These are phyloP conservation scores for Solanum chmielewskii DNA, from an alignment of 257 asterid genomes.

Conservation along the genomic window DNA sequence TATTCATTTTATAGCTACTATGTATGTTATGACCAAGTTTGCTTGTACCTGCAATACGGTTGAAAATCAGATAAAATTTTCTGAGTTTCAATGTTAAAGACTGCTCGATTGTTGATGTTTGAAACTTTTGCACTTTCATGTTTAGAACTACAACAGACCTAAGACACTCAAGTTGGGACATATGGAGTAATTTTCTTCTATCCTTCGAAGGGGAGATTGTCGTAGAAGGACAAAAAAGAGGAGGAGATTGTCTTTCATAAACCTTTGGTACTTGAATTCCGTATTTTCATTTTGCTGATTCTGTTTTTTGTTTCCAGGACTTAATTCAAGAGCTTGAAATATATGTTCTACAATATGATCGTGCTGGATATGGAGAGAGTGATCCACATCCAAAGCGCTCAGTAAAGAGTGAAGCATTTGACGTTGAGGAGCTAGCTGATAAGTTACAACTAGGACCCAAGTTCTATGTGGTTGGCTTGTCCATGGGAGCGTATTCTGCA, in stretches of 20 bases:
- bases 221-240: too few species aligned
- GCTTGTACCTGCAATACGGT: neutral
- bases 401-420: conserved; percentile 71
- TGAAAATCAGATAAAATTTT: neutral
- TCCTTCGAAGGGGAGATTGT: neutral
- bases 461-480: conserved; percentile 55
- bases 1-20: neutral
- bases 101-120: neutral
- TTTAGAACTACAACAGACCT: neutral
- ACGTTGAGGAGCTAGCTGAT: conserved; percentile 79
- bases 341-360: conserved; percentile 64
- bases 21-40: neutral
- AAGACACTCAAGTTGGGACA: neutral
- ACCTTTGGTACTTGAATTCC: too few species aligned
- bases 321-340: conserved; percentile 37
- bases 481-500: conserved; percentile 65
- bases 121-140: neutral
- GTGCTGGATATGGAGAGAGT: conserved; percentile 94
- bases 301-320: conserved; percentile 28
- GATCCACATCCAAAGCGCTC: conserved; percentile 70
- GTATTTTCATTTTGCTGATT: neutral
- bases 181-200: too few species aligned
- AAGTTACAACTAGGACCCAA: conserved; percentile 54
- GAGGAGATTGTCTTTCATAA: too few species aligned
- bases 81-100: neutral